phyloP scores from a whole-genome alignment of 169 alveolate genomes.

The Theileria equi region DNA sequence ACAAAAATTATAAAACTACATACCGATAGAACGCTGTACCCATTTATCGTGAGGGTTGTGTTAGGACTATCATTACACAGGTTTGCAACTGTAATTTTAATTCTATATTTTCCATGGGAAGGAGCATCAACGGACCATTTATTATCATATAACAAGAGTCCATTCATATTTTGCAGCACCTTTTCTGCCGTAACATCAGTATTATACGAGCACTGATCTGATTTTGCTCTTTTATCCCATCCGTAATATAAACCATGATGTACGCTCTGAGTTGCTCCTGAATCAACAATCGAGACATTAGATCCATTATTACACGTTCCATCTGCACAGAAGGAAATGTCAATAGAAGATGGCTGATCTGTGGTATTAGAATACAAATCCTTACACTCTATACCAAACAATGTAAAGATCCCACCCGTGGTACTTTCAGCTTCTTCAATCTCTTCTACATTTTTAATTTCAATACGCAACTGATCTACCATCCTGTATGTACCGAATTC shows the following conservation, averaged over 20 bases:
- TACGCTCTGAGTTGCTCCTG: slow-evolving; percentile 26
- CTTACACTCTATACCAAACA: slow-evolving; percentile 45
- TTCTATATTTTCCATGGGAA: slow-evolving; percentile 27
- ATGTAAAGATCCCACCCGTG: slow-evolving; percentile 51
- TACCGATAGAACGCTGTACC: slow-evolving; percentile 41
- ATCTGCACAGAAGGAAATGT: slow-evolving; percentile 16
- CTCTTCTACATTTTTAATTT: slow-evolving; percentile 12
- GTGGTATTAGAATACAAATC: background rate
- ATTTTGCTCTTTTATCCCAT: slow-evolving; percentile 28
- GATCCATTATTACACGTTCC: background rate
- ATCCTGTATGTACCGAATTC: slow-evolving; percentile 37
- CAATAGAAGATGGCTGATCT: background rate
- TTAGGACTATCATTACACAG: slow-evolving; percentile 15
- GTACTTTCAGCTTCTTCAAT: slow-evolving; percentile 15
- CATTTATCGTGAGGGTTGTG: slow-evolving; percentile 35
- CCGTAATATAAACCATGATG: slow-evolving; percentile 55
- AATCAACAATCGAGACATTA: slow-evolving; percentile 7
- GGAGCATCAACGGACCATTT: slow-evolving; percentile 61
- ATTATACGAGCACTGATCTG: background rate
- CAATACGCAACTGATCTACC: slow-evolving; percentile 32
- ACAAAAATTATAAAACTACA: background rate
- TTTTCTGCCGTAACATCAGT: background rate
- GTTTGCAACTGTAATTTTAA: slow-evolving; percentile 29
- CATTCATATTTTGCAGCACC: background rate
- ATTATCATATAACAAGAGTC: slow-evolving; percentile 18